Conservation (phyloP, 2,329 filamentous ascomycete species). For the Sclerotinia borealis region DNA sequence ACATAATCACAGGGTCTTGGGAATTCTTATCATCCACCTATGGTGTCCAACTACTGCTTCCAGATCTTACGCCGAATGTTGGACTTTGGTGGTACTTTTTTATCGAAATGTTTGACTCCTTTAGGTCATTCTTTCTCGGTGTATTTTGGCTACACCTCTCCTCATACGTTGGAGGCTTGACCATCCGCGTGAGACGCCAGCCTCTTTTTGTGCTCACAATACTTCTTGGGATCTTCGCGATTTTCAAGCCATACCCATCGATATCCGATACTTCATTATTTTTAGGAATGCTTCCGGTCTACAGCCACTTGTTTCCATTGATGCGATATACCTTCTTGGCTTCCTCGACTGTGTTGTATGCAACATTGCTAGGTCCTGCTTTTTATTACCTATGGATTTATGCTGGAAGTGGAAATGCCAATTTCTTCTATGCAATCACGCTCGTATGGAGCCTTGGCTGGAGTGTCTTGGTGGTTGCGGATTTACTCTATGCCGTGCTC, state of each 20-base stretch:
- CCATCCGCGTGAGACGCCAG: conserved; percentile 74
- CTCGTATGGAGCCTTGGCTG: conserved; percentile 94
- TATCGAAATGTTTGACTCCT: conserved; percentile 98
- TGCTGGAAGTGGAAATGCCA: conserved; percentile 93
- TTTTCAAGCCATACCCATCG: conserved; percentile 96
- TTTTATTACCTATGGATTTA: conserved; percentile 99
- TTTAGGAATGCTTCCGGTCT: conserved; percentile 74
- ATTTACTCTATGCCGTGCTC: conserved; percentile 80
- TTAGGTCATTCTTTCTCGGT: conserved; percentile 91
- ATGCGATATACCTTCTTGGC: conserved; percentile 93
- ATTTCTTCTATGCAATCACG: conserved; percentile 99
- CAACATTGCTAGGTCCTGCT: conserved; percentile 80
- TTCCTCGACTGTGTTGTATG: conserved; percentile 76
- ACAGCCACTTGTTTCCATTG: conserved; percentile 85
- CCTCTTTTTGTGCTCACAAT: conserved; percentile 80
- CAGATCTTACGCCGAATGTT: conserved; percentile 89
- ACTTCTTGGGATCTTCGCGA: conserved; percentile 82
- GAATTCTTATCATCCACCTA: conserved; percentile 86
- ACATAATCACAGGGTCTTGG: conserved; percentile 72
- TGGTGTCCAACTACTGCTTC: conserved; percentile 82
- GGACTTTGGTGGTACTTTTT: conserved; percentile 99
- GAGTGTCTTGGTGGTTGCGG: conserved; percentile 71
- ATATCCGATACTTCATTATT: conserved; percentile 86
- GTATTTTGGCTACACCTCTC: conserved; percentile 97
- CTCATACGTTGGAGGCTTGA: conserved; percentile 81